phyloP scores from a whole-genome alignment of 495 filamentous ascomycete species.

The Penicillium longicatenatum region DNA sequence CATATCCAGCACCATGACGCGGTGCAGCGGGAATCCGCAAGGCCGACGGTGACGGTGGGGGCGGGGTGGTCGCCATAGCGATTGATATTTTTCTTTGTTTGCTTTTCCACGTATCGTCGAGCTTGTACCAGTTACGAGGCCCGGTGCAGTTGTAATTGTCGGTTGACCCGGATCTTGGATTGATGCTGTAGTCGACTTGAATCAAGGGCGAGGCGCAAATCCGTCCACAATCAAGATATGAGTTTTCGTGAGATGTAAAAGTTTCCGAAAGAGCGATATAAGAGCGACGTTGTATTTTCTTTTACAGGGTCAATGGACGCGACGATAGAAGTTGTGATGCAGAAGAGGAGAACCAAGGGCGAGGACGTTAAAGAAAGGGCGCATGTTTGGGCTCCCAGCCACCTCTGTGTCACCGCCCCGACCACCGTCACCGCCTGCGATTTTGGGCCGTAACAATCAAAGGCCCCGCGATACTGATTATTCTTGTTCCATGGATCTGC shows the following conservation, averaged over 20 bases:
- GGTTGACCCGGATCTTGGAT: slow-evolving; percentile 3
- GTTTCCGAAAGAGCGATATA: background rate
- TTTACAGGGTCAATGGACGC: background rate
- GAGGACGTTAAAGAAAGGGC: slow-evolving; percentile 19
- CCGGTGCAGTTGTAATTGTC: background rate
- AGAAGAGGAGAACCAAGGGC: slow-evolving; percentile 22
- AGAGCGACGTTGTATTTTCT: background rate
- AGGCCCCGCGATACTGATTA: slow-evolving; percentile 20
- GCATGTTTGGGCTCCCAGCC: slow-evolving; percentile 24
- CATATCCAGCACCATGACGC: slow-evolving; percentile 65
- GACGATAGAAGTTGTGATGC: slow-evolving; percentile 10
- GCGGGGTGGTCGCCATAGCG: slow-evolving; percentile 55
- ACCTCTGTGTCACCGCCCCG: slow-evolving; percentile 15
- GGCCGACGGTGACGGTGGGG: slow-evolving; percentile 50
- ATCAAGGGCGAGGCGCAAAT: slow-evolving; percentile 20
- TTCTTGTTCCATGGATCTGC: slow-evolving; percentile 9
- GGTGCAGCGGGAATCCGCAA: slow-evolving; percentile 73
- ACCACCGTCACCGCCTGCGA: slow-evolving; percentile 18
- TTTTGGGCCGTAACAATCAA: slow-evolving; percentile 8
- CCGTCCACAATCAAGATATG: background rate
- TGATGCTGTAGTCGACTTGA: slow-evolving; percentile 11
- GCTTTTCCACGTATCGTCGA: background rate
- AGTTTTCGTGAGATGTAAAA: background rate
- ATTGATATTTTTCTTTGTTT: background rate
- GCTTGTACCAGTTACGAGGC: background rate